Conservation (phyloP, 78 protist genomes). For the Dictyostelium intermedium region DNA sequence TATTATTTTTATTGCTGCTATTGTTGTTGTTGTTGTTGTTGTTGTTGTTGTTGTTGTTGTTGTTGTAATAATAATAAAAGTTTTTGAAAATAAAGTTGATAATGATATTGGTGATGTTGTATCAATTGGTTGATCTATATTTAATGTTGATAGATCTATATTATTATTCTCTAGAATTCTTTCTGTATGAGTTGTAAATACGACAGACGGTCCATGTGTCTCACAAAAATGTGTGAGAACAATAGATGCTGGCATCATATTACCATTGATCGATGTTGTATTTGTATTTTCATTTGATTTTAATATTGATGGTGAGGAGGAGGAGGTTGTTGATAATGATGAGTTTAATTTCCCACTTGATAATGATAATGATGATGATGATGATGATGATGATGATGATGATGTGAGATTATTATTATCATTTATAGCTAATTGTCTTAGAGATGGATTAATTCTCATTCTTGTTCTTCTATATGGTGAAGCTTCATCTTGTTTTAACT, state of each 20-base stretch:
- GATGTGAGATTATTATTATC: background rate
- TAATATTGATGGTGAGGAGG: background rate
- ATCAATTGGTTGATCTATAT: background rate
- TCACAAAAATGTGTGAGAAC: slow-evolving; percentile 71
- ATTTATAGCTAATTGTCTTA: background rate
- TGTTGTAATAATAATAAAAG: too few relatives aligned
- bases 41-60: background rate
- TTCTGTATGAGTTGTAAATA: slow-evolving; percentile 67
- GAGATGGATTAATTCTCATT: background rate
- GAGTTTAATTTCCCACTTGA: background rate
- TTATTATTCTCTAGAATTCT: background rate
- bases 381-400: too few relatives aligned
- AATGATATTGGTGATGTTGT: background rate
- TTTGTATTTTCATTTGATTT: background rate
- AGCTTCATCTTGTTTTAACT: background rate
- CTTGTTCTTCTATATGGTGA: background rate
- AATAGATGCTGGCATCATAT: slow-evolving; percentile 8
- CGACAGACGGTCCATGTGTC: slow-evolving; percentile 68
- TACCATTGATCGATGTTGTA: background rate
- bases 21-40: background rate
- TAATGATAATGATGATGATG: too few relatives aligned
- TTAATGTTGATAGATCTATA: background rate
- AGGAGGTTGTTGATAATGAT: background rate
- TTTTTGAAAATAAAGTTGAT: background rate
- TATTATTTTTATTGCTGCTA: background rate